Conservation (phyloP, 2,329 filamentous ascomycete genomes). For the Colletotrichum sp. region DNA sequence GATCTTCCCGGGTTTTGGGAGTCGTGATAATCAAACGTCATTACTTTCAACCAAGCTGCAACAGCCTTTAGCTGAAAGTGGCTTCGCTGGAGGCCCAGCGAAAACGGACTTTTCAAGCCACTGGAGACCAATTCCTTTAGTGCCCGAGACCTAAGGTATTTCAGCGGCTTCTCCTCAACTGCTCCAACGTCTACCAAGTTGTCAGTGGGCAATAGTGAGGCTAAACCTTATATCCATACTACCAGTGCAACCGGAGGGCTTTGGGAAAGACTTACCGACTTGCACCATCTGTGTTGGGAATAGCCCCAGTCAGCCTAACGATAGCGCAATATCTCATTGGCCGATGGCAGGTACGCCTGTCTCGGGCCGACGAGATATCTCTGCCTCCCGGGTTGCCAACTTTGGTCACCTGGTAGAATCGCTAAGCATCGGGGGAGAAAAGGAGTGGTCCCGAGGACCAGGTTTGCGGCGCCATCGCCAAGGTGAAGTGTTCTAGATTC, state of each 20-base stretch:
- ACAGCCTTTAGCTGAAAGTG: background rate
- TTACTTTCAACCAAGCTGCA: background rate
- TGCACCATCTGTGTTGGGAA: background rate
- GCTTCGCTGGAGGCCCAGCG: background rate
- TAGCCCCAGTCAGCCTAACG: background rate
- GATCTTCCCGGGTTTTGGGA: background rate
- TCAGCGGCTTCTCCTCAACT: background rate
- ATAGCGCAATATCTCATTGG: background rate
- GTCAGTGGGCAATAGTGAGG: background rate
- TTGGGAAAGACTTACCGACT: background rate
- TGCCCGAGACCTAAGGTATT: background rate
- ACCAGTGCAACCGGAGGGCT: background rate
- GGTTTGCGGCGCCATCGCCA: background rate
- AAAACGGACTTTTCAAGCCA: background rate
- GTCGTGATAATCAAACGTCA: background rate
- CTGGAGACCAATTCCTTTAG: background rate
- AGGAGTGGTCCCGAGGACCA: background rate
- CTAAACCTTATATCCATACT: background rate
- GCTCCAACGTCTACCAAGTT: background rate
- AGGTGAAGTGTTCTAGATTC: background rate
- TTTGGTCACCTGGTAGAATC: background rate
- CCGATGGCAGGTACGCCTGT: background rate
- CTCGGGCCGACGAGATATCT: background rate
- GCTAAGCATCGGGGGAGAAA: background rate
- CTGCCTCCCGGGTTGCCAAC: background rate